Conservation (phyloP, 2,329 filamentous ascomycete species). For the Colletotrichum chlorophyti region DNA sequence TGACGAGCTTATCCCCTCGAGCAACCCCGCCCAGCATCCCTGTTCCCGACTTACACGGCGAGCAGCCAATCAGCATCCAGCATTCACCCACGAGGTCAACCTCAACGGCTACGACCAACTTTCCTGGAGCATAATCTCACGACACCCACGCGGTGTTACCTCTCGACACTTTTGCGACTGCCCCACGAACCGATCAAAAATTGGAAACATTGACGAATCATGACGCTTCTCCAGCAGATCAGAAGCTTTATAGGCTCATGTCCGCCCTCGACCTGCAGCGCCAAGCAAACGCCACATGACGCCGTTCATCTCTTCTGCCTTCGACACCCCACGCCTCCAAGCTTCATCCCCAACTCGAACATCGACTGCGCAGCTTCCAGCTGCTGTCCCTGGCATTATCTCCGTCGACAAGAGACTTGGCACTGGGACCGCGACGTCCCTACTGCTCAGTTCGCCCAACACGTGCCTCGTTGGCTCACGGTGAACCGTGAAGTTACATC, state of each 20-base stretch:
- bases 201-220: conserved; percentile 11
- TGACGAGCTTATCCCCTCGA: background rate
- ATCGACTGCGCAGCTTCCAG: conserved; percentile 15
- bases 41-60: background rate
- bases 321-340: conserved; percentile 14
- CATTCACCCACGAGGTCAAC: conserved; percentile 21
- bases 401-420: conserved; percentile 26
- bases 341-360: conserved; percentile 18
- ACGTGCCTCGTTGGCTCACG: conserved; percentile 19
- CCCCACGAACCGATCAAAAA: conserved; percentile 8
- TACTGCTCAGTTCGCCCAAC: conserved; percentile 8
- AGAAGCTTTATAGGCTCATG: conserved; percentile 12
- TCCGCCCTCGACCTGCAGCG: conserved; percentile 22
- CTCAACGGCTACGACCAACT: background rate
- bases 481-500: conserved; percentile 27
- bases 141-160: background rate
- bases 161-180: background rate
- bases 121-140: conserved; percentile 1
- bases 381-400: conserved; percentile 21
- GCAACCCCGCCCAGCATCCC: conserved; percentile 5
- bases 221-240: background rate
- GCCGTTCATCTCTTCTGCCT: conserved; percentile 18
- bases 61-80: conserved; percentile 11
- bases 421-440: conserved; percentile 10
- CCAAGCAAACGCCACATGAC: conserved; percentile 26